Conservation (phyloP, 2,329 filamentous ascomycete genomes). For the Xylaria hypoxylon region DNA sequence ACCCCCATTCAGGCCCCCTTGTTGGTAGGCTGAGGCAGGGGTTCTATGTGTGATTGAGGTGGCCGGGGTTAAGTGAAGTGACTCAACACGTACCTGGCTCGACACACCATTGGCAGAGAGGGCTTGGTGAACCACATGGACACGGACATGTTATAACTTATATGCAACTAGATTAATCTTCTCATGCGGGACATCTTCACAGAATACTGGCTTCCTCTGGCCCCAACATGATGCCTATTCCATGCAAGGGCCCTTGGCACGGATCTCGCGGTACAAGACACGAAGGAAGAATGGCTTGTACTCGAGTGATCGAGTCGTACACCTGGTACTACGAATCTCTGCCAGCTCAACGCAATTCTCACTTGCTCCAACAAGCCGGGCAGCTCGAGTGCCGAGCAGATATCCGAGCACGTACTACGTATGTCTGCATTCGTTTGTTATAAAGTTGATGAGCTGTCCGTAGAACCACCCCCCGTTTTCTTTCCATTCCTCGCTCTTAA, state of each 20-base stretch:
- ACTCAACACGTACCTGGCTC: constrained; percentile 23
- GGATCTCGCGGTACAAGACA: constrained; percentile 11
- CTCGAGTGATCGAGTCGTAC: neutral
- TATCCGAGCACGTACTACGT: constrained; percentile 1
- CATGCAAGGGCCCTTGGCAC: constrained; percentile 19
- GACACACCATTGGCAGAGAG: constrained; percentile 26
- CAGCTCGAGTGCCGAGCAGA: neutral
- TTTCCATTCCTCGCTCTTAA: neutral
- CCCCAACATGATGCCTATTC: constrained; percentile 2
- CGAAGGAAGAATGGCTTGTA: neutral
- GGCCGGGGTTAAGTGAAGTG: constrained; percentile 24
- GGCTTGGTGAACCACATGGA: constrained; percentile 19
- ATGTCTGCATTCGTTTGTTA: neutral
- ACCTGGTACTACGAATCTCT: neutral
- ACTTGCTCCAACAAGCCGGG: neutral
- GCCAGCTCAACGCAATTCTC: neutral
- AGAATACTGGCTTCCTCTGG: constrained; percentile 5
- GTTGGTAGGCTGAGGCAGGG: constrained; percentile 28
- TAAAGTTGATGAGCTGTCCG: neutral
- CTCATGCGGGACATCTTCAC: constrained; percentile 20
- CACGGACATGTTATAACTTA: neutral
- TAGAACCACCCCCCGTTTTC: neutral
- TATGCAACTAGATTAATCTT: constrained; percentile 24
- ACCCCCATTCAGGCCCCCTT: too few relatives aligned
- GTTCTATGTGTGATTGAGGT: constrained; percentile 15